These are phyloP conservation scores for Colletotrichum noveboracense DNA, from an alignment of 2,329 filamentous ascomycete genomes.

Conservation along the genomic window DNA sequence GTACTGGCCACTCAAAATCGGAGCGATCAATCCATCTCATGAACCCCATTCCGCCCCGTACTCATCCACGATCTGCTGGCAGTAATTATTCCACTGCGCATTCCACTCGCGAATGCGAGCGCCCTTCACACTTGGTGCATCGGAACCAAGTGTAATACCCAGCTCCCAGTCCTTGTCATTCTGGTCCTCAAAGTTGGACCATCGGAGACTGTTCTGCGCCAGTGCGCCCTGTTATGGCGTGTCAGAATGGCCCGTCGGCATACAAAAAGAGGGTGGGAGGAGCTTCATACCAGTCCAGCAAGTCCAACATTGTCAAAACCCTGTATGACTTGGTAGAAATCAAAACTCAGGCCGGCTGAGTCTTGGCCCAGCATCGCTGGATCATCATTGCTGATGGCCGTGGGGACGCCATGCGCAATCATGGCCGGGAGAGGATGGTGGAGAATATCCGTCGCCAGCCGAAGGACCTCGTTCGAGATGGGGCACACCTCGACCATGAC, in stretches of 20 bases:
- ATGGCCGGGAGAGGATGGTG: conserved; percentile 42
- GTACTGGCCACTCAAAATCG: background rate
- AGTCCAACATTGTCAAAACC: conserved; percentile 78
- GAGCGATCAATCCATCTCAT: background rate
- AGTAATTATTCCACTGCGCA: conserved; percentile 86
- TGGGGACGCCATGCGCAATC: conserved; percentile 82
- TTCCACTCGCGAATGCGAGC: conserved; percentile 79
- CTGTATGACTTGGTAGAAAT: conserved; percentile 68
- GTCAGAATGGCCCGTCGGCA: background rate
- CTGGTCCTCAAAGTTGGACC: conserved; percentile 88
- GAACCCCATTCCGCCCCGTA: conserved; percentile 36
- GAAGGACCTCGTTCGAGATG: conserved; percentile 72
- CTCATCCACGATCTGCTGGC: conserved; percentile 85
- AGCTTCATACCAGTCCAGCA: conserved; percentile 72
- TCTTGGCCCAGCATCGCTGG: conserved; percentile 74
- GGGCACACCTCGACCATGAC: conserved; percentile 92
- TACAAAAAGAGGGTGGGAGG: background rate
- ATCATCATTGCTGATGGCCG: conserved; percentile 88
- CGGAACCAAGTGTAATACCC: conserved; percentile 75
- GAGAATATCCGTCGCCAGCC: conserved; percentile 39
- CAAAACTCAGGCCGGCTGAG: background rate
- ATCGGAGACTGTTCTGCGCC: conserved; percentile 91
- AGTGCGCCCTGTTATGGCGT: conserved; percentile 47
- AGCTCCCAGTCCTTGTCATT: conserved; percentile 71
- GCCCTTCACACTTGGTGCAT: conserved; percentile 75